Evolutionary conservation across 2,329 filamentous ascomycete genomes (phyloP), one percentile per base, ranked within the genome.

Genomic region (Fragosphaeria purpurea): DNA sequence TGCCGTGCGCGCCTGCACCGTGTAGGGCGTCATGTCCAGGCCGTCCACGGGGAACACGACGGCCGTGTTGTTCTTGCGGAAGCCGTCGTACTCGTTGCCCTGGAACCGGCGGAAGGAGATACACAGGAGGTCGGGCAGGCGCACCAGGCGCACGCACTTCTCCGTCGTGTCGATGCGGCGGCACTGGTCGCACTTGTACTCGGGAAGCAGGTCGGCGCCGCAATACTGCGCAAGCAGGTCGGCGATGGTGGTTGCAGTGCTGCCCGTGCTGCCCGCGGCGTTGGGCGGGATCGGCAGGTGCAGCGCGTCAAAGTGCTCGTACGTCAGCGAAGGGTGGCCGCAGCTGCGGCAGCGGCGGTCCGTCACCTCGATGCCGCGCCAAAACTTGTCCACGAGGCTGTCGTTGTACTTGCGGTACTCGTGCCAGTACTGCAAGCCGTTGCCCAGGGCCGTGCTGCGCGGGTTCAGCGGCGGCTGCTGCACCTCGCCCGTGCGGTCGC

Each of bases 361-460:
- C 53, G 85, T 79, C 53, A 82, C 79, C 64, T 86, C 85, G 59
- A 91, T 77, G 3, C 85, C 85, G 5, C 85, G 86, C 71, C 91
- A 95, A 58, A 91, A 80, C 41, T 80, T 80, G 53, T 87, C 86
- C 51, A 95, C 77, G 51, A 88, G 81, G n/a, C 85, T 90, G 56
- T 76, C 72, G 61, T 88, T 86, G 44, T 77, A 75, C 55, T 82
- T 77, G 39, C 75, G 76, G 63, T 89, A 86, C 12, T 80, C 75
- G 22, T 72, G 68, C 89, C 89, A 95, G 65, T 88, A 87, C 38
- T 83, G 79, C 48, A 74, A 73, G 0, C 85, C 82, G n/a, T 83
- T 84, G 50, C 82, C 61, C 9, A 74, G 47, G 12, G 58, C 50
- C 11, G 56, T 58, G 47, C 51, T 54, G 53, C 30, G 67, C 58